Evolutionary conservation across 257 asterid species (phyloP), one percentile per base, ranked within the genome.

Genomic region (Prunella vulgaris): DNA sequence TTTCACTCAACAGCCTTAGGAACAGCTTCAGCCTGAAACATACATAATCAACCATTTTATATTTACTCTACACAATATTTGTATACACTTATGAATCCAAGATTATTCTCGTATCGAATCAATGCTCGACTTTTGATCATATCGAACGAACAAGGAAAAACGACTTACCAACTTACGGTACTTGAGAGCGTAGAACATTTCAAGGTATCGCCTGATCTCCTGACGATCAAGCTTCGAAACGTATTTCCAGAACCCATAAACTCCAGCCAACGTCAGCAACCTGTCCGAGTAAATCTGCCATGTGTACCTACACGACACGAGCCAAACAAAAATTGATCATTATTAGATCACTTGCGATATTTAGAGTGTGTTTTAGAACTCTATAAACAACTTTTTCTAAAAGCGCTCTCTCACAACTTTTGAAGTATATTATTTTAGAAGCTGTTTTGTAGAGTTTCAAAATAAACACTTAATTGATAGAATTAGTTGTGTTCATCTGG

Each of bases 271-370:
- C 0, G 94, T 93, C 91, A 93, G 59, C 37, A 93, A 42, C 82
- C 97, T 79, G 46, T 84, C 86, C 0, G 99, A 93, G 75, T 93
- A 90, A 65, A 90, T 93, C 78, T 88, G 90, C 98, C 97, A 93
- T 25, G 97, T 93, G 72, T 81, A 90, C 84, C 98, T 93, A 7
- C 32, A 63, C 58, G 7, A 32, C 5, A 5, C 37, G 35, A 30
- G n/a, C n/a, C n/a, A n/a, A n/a, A n/a, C n/a, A n/a, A n/a, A n/a
- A n/a, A n/a, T n/a, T n/a, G 5, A 28, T 28, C 33, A 28, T 28
- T 6, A 28, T 28, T 28, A 28, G 30, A 1, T 28, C 33, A 28
- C 4, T 28, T 28, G 5, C 5, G 2, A 1, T 28, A 28, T 6
- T 28, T 1, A 28, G 5, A 27, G 20, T 10, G 4, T n/a, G n/a